Evolutionary conservation across 2,329 filamentous ascomycete genomes (phyloP), one percentile per base, ranked within the genome.

Genomic region (Plectosphaerella cucumerina): DNA sequence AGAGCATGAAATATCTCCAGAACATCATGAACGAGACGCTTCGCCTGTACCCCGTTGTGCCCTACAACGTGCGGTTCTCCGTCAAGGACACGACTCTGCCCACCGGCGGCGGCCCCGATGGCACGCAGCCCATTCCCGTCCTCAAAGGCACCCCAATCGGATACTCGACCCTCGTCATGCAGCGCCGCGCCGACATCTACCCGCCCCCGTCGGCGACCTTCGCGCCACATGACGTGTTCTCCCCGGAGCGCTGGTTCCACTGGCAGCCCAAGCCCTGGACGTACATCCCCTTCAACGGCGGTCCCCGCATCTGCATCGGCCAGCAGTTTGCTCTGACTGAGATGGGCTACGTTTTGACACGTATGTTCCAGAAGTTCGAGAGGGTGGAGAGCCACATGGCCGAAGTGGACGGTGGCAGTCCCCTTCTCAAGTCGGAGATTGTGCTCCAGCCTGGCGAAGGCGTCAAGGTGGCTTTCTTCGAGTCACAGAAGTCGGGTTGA

Each of bases 301-400:
- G 86, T 1, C 84, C 87, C 42, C 73, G 87, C 31, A 87, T 89
- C 62, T 89, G 87, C 67, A 82, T 91, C 53, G 87, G 87, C 2
- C 87, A 93, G 74, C 87, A 93, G 66, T 93, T 91, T 65, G 89
- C 89, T 14, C 69, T 92, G 44, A 90, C 87, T 0, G 87, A 92
- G 73, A 88, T 88, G 73, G 73, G 73, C 26, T 92, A 92, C 63
- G 84, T 87, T 10, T 76, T 90, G 53, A 84, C 85, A 23, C 74
- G 89, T 43, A 62, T 93, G 57, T 81, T 92, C 62, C 89, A 93
- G 72, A 75, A 78, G 21, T 94, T 87, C 62, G 81, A 84, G 50
- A 69, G 75, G 11, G 72, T 90, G 8, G 79, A 83, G 60, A 80
- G 71, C 60, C 70, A 75, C 58, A 84, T 84, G 81, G 56, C 64